Evolutionary conservation across 805 yeast species (phyloP).

Genomic region (Ogataea pignaliae): DNA sequence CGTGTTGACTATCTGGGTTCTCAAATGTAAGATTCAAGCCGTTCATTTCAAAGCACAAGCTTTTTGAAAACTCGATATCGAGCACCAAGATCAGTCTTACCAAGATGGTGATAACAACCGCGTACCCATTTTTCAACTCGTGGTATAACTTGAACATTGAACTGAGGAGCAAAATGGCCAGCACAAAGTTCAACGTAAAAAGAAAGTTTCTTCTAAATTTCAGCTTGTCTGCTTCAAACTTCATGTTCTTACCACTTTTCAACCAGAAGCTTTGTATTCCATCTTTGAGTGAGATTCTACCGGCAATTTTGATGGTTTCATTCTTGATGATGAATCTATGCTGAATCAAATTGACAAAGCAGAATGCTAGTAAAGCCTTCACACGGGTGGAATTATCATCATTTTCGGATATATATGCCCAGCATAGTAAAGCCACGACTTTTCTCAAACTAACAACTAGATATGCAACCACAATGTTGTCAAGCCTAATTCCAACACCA

Average conservation of each 20-base stretch:
- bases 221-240: slow-evolving; percentile 16
- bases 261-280: slow-evolving; percentile 18
- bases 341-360: slow-evolving; percentile 22
- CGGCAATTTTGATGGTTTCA: background rate
- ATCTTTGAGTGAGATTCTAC: slow-evolving; percentile 7
- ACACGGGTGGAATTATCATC: slow-evolving; percentile 25
- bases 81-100: slow-evolving; percentile 12
- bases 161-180: slow-evolving; percentile 8
- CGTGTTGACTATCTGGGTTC: background rate
- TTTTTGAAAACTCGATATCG: slow-evolving; percentile 21
- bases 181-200: slow-evolving; percentile 5
- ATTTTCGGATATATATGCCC: slow-evolving; percentile 25
- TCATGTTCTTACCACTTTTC: slow-evolving; percentile 13
- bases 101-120: slow-evolving; percentile 8
- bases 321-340: slow-evolving; percentile 23
- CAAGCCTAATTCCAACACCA: background rate
- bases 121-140: slow-evolving; percentile 11
- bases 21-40: slow-evolving; percentile 14
- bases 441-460: slow-evolving; percentile 25
- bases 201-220: slow-evolving; percentile 16
- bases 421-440: slow-evolving; percentile 21
- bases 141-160: slow-evolving; percentile 18
- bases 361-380: slow-evolving; percentile 24
- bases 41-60: slow-evolving; percentile 18
- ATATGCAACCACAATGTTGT: slow-evolving; percentile 21